phyloP scores from a whole-genome alignment of 148 eudicot genomes.

The Nepenthes mirabilis region DNA sequence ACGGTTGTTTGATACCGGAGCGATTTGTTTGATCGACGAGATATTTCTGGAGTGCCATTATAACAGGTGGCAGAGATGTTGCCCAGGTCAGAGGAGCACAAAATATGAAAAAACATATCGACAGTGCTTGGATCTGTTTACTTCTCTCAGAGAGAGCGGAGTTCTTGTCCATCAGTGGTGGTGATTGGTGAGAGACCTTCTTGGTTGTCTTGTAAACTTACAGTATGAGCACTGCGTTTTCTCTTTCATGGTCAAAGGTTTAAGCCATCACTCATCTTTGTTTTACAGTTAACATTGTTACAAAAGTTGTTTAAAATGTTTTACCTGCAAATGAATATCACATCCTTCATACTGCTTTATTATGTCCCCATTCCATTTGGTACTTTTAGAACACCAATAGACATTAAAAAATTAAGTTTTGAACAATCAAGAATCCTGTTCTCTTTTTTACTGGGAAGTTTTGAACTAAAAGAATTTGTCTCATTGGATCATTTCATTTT shows the following conservation, averaged over 20 bases:
- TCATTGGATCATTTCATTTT: no score
- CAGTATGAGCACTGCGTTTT: neutral
- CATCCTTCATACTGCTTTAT: no score
- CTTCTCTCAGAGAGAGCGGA: slow-evolving; percentile 65
- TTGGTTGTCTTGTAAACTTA: neutral
- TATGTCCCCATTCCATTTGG: no score
- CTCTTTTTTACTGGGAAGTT: no score
- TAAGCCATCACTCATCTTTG: no score
- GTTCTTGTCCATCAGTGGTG: slow-evolving; percentile 99
- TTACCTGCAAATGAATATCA: no score
- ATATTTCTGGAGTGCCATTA: slow-evolving; percentile 93
- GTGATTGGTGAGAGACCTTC: slow-evolving; percentile 17
- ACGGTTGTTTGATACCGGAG: slow-evolving; percentile 74
- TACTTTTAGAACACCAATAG: no score
- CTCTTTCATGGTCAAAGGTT: neutral
- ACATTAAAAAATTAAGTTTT: no score
- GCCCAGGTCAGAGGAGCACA: slow-evolving; percentile 69
- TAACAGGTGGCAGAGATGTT: slow-evolving; percentile 90
- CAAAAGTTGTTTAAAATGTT: no score
- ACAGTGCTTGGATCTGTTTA: slow-evolving; percentile 72
- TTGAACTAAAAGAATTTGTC: no score
- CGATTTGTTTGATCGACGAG: slow-evolving; percentile 91
- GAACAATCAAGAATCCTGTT: no score
- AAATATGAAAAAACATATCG: slow-evolving; percentile 75
- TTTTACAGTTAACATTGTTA: no score